Conservation (phyloP, 495 filamentous ascomycete genomes). For the Aspergillus asperescens region DNA sequence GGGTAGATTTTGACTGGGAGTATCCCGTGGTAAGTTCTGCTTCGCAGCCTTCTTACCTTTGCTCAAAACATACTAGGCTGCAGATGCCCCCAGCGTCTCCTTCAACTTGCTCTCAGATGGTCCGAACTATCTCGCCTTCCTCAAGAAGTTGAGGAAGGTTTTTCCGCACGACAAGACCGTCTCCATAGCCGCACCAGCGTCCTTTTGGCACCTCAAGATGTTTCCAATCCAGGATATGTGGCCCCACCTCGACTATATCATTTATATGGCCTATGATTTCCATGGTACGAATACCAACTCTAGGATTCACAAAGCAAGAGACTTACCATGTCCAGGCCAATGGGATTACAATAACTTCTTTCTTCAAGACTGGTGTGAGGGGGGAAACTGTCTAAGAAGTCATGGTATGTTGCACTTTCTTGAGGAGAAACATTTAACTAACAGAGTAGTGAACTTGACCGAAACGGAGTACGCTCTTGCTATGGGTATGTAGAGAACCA, state of each 20-base stretch:
- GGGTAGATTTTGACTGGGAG: constrained; percentile 42
- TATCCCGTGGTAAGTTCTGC: constrained; percentile 24
- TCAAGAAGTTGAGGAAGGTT: constrained; percentile 7
- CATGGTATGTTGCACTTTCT: constrained; percentile 18
- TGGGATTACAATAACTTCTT: constrained; percentile 31
- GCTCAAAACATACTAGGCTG: constrained; percentile 6
- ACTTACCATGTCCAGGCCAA: no score
- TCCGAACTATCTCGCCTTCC: constrained; percentile 25
- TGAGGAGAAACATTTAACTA: background rate
- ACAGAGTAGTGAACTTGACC: constrained; percentile 32
- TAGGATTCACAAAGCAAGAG: no score
- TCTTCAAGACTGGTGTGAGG: constrained; percentile 24
- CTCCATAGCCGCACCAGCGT: constrained; percentile 23
- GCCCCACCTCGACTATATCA: constrained; percentile 28
- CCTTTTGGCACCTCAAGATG: constrained; percentile 29
- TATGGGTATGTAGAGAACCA: constrained; percentile 22
- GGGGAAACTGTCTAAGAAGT: constrained; percentile 36
- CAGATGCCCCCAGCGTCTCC: constrained; percentile 38
- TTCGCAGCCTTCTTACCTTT: background rate
- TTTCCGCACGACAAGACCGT: constrained; percentile 9
- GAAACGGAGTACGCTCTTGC: constrained; percentile 36
- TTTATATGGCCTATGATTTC: constrained; percentile 33
- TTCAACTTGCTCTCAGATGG: constrained; percentile 18
- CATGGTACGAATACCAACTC: constrained; percentile 7
- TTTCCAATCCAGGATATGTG: constrained; percentile 29